Evolutionary conservation across 805 yeast genomes (phyloP).

Genomic region (Helenozyma baotianmanensis): DNA sequence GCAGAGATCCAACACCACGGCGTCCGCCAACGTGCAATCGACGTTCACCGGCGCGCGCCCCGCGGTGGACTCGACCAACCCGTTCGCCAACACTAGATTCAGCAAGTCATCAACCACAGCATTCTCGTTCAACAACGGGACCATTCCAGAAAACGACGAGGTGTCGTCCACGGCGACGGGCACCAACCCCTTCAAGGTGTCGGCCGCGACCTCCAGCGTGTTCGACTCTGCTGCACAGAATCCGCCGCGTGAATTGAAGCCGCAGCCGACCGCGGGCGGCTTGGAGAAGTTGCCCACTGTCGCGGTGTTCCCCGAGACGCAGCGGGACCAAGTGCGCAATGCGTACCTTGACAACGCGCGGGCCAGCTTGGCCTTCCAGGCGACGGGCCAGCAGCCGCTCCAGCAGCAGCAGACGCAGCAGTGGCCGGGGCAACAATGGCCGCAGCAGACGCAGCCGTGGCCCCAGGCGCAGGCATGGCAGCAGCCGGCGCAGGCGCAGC

Average conservation of each 20-base stretch:
- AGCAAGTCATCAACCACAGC: conserved; percentile 19
- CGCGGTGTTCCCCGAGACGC: conserved; percentile 61
- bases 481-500: conserved; percentile 1
- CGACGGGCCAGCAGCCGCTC: conserved; percentile 7
- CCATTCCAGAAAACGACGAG: conserved; percentile 8
- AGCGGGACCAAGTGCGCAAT: conserved; percentile 37
- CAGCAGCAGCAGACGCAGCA: conserved; percentile 5
- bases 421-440: conserved; percentile 6
- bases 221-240: conserved; percentile 22
- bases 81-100: conserved; percentile 41
- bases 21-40: conserved; percentile 25
- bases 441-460: conserved; percentile 4
- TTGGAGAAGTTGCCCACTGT: conserved; percentile 60
- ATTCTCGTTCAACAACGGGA: conserved; percentile 9
- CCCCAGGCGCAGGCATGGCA: conserved; percentile 6
- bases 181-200: conserved; percentile 56
- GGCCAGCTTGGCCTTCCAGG: conserved; percentile 17
- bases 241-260: conserved; percentile 26
- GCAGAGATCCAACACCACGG: conserved; percentile 32
- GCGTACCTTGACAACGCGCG: conserved; percentile 34
- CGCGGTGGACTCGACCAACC: conserved; percentile 33
- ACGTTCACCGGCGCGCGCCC: conserved; percentile 8
- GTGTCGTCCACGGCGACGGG: conserved; percentile 44
- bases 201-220: conserved; percentile 30
- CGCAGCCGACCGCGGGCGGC: conserved; percentile 71